Evolutionary conservation across 768 basidiomycete genomes (phyloP).

Genomic region (Termitomyces sp.): DNA sequence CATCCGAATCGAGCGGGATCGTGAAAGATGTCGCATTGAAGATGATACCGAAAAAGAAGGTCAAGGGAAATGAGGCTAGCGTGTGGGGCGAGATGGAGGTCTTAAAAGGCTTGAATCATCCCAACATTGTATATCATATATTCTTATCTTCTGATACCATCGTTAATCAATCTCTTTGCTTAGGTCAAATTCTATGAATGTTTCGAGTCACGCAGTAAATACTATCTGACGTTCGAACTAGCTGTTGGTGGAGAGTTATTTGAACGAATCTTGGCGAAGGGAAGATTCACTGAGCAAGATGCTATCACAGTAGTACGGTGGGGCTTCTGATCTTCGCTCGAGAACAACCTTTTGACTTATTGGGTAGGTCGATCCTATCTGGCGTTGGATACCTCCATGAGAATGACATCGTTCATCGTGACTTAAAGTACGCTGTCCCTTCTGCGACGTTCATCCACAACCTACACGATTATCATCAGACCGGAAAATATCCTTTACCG

Average conservation of each 20-base stretch:
- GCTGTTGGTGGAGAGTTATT: conserved; percentile 95
- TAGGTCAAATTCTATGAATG: conserved; percentile 96
- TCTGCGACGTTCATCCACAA: not conserved
- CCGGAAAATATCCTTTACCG: conserved; percentile 97
- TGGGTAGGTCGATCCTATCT: conserved; percentile 67
- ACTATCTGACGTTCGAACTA: conserved; percentile 94
- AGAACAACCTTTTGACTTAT: not conserved
- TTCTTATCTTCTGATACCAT: not conserved
- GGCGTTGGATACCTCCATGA: conserved; percentile 89
- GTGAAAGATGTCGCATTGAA: conserved; percentile 82
- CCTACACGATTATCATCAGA: conserved; percentile 30
- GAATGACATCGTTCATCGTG: conserved; percentile 93
- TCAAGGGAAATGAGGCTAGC: conserved; percentile 83
- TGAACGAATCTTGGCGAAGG: conserved; percentile 76
- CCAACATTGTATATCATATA: conserved; percentile 70
- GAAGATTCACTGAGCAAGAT: conserved; percentile 93
- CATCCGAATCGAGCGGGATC: conserved; percentile 25
- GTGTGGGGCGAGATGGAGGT: conserved; percentile 97
- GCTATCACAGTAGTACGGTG: conserved; percentile 76
- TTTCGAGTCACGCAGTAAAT: conserved; percentile 93
- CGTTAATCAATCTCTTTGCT: not conserved
- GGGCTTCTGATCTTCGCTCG: conserved; percentile 21
- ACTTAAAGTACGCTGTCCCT: conserved; percentile 70
- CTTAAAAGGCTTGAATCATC: conserved; percentile 83
- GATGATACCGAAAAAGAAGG: conserved; percentile 93